Base-by-base conservation (phyloP, 2,329 filamentous ascomycete species). In the Cladophialophora carrionii region DNA sequence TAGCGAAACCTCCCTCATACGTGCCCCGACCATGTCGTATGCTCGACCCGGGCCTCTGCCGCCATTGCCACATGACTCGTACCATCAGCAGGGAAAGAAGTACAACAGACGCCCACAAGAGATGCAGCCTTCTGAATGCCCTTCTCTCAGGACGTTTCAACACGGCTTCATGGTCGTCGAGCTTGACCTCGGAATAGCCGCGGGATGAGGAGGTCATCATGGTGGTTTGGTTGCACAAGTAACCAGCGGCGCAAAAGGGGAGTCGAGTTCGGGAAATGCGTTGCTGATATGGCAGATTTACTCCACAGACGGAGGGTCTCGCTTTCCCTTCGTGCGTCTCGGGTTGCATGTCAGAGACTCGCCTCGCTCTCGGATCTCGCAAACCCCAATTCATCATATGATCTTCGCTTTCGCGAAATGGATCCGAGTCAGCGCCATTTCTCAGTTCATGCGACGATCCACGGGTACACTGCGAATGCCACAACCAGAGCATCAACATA, bases 101-200 rank as follows among this genome's bases (percentile, higher is more conserved):
- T 31, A 32, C 29, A 29, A 32, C 52, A 9, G 32, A 17, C 17
- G 29, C 22, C 52, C 52, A 54, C 29, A 29, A 29, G 7, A 54
- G 52, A 54, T 26, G 29, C 52, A 29, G 52, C 20, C 22, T 32
- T n/a, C 20, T 29, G 52, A 14, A 29, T 10, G 8, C 26, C 32
- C 29, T 54, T 29, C 32, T 54, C 29, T 32, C 10, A 10, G 29
- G 22, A 24, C 32, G 52, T 8, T 54, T 54, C 3, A 54, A n/a
- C 7, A 17, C 5, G 22, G 29, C 17, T 32, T 54, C 52, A 26
- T 54, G 24, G 17, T 54, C 52, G 29, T 54, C 29, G 17, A 54
- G 29, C 29, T n/a, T 32, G 52, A 54, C 52, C 12, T 54, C 29
- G 31, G 52, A 54, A 32, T 54, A 54, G 17, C 17, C 52, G 17